Evolutionary conservation across 2,329 filamentous ascomycete genomes (phyloP).

Genomic region (Aureobasidium sp.): DNA sequence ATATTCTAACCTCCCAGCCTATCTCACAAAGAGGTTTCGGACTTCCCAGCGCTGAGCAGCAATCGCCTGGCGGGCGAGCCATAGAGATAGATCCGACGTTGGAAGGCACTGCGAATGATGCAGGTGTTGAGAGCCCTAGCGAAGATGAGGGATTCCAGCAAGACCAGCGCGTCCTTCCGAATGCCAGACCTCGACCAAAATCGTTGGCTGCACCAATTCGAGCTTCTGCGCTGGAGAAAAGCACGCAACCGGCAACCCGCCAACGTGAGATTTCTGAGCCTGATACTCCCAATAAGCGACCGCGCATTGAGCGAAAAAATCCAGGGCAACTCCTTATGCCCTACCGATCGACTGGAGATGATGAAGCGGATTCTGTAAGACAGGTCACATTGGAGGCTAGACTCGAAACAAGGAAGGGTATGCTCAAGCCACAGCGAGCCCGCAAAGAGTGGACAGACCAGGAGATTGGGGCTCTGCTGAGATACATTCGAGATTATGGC

Average conservation of each 20-base stretch:
- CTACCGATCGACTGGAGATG: constrained; percentile 22
- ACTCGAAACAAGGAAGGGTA: constrained; percentile 28
- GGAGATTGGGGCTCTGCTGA: constrained; percentile 39
- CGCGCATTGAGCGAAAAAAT: constrained; percentile 29
- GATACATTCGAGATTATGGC: constrained; percentile 38
- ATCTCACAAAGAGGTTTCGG: neutral
- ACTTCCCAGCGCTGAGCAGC: neutral
- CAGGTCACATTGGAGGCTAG: neutral
- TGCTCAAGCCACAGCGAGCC: constrained; percentile 25
- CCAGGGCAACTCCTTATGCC: constrained; percentile 27
- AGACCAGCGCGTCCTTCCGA: constrained; percentile 28
- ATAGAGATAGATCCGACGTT: neutral
- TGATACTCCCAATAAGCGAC: constrained; percentile 18
- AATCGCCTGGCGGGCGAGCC: neutral
- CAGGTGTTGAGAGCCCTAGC: constrained; percentile 29
- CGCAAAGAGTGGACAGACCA: constrained; percentile 31
- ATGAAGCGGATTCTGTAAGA: constrained; percentile 9
- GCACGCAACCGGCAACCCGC: neutral
- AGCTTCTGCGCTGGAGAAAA: neutral
- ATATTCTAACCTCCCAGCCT: neutral
- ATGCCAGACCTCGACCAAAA: constrained; percentile 19
- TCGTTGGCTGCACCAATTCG: neutral
- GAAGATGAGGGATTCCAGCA: constrained; percentile 42
- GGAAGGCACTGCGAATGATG: constrained; percentile 18
- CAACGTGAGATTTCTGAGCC: neutral